phyloP scores from a whole-genome alignment of 2,329 filamentous ascomycete species.

The Pseudocercospora vitis region DNA sequence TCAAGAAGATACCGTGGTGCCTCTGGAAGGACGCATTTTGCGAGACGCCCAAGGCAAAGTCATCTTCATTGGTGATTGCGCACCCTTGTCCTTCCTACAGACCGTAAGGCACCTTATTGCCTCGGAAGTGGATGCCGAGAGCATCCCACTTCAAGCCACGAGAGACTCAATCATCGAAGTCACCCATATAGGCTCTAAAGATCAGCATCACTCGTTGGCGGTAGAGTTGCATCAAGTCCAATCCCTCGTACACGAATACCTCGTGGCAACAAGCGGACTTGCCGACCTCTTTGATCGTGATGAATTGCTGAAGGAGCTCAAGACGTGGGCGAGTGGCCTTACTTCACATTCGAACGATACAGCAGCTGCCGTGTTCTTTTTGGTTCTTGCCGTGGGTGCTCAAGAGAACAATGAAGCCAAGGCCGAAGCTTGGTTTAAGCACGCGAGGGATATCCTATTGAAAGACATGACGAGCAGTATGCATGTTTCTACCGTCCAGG shows the following conservation, averaged over 20 bases:
- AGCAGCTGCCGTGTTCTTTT: slow-evolving; percentile 51
- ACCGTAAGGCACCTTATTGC: slow-evolving; percentile 54
- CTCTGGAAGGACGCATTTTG: slow-evolving; percentile 48
- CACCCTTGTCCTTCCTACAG: slow-evolving; percentile 54
- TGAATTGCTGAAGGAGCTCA: slow-evolving; percentile 35
- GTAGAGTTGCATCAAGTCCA: slow-evolving; percentile 44
- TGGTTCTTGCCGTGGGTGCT: slow-evolving; percentile 53
- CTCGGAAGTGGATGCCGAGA: slow-evolving; percentile 45
- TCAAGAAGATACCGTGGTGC: slow-evolving; percentile 44
- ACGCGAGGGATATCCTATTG: slow-evolving; percentile 48
- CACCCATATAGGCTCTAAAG: slow-evolving; percentile 7
- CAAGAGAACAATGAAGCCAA: slow-evolving; percentile 45
- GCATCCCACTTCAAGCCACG: slow-evolving; percentile 20
- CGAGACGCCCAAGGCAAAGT: slow-evolving; percentile 55
- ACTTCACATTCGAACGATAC: slow-evolving; percentile 38
- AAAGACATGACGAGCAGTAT: slow-evolving; percentile 51
- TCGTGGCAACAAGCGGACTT: slow-evolving; percentile 50
- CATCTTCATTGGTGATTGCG: slow-evolving; percentile 57
- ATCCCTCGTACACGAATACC: slow-evolving; percentile 45
- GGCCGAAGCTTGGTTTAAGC: slow-evolving; percentile 51
- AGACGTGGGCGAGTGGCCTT: slow-evolving; percentile 29
- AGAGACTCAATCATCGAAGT: slow-evolving; percentile 30
- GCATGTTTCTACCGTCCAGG: slow-evolving; percentile 53
- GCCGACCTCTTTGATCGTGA: slow-evolving; percentile 50
- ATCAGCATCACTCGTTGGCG: slow-evolving; percentile 17